Evolutionary conservation across 1,139 yeast species (phyloP), one percentile per base, ranked within the genome.

Genomic region (Pichia cactophila): DNA sequence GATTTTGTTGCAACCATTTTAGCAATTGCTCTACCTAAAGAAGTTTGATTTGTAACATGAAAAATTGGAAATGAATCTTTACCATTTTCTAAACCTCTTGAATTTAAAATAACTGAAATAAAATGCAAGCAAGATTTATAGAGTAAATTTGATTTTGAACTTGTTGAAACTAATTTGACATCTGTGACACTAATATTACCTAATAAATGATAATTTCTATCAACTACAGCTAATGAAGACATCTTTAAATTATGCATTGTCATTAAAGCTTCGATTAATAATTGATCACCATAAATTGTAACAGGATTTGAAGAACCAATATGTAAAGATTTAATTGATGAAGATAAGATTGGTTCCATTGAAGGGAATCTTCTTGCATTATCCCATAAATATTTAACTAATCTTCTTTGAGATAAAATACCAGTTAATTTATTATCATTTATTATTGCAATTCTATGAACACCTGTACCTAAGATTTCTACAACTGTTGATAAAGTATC

Each of bases 1-100:
- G 96, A 80, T 65, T 83, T 84, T 5, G 98, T 92, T 11, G 97
- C 97, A 29, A 92, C 97, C 58, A 92, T 74, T 67, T 92, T 92
- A 44, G 97, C 97, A 60, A 92, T 77, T 11, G 94, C 89, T 64
- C 96, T 78, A 29, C 90, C 95, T 46, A 92, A 75, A 0, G 94
- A 83, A 14, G 94, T 81, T 44, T 77, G 77, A 53, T 80, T 78
- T 56, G 86, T 84, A 33, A 90, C 96, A 66, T 90, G 96, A 76
- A 92, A 92, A 45, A 92, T 90, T 16, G 98, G 98, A 74, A 83
- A 90, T 44, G 94, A 90, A 70, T 92, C 98, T 68, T 90, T 89
- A 49, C 96, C 96, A 63, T 89, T 92, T 62, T 84, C 95, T 35
- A 92, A 75, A 16, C 97, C 98, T 61, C 96, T 83, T 55, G 83